phyloP scores from a whole-genome alignment of 192 early-diverging fungal genomes.

The Gaertneriomyces semiglobifer region DNA sequence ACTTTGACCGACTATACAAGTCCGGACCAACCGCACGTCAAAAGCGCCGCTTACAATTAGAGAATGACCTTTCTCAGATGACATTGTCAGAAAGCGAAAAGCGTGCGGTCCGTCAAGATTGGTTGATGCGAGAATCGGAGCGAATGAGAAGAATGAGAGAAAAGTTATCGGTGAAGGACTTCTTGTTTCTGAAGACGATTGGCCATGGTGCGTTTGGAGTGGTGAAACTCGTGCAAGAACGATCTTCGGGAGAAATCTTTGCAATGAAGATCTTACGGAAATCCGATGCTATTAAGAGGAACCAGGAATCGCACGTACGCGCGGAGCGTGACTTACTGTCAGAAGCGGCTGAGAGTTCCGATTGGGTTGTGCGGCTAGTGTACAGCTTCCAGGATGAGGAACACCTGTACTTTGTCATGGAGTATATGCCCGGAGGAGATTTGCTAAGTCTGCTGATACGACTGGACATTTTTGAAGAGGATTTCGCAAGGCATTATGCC shows the following conservation, averaged over 20 bases:
- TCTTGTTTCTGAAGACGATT: conserved; percentile 50
- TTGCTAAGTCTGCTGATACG: conserved; percentile 45
- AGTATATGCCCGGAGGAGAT: conserved; percentile 54
- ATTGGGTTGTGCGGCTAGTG: conserved; percentile 52
- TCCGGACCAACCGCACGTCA: conserved; percentile 44
- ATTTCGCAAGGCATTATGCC: conserved; percentile 43
- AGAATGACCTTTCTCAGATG: conserved; percentile 45
- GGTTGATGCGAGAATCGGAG: conserved; percentile 49
- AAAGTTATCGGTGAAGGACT: conserved; percentile 45
- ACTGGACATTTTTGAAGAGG: conserved; percentile 50
- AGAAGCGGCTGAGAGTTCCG: conserved; percentile 30
- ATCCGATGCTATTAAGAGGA: conserved; percentile 32
- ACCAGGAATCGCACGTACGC: conserved; percentile 50
- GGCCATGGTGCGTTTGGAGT: conserved; percentile 62
- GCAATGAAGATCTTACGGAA: conserved; percentile 53
- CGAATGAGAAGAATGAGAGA: conserved; percentile 45
- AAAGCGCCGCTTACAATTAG: conserved; percentile 49
- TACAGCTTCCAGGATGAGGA: conserved; percentile 52
- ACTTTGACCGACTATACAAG: conserved; percentile 53
- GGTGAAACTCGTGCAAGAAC: conserved; percentile 53
- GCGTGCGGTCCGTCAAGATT: conserved; percentile 47
- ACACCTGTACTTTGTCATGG: conserved; percentile 54
- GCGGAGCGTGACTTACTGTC: conserved; percentile 45
- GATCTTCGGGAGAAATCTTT: conserved; percentile 44
- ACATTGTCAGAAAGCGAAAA: conserved; percentile 51